These are phyloP conservation scores for Leptomonas pyrrhocoris DNA, from an alignment of 208 protist genomes.

Conservation along the genomic window DNA sequence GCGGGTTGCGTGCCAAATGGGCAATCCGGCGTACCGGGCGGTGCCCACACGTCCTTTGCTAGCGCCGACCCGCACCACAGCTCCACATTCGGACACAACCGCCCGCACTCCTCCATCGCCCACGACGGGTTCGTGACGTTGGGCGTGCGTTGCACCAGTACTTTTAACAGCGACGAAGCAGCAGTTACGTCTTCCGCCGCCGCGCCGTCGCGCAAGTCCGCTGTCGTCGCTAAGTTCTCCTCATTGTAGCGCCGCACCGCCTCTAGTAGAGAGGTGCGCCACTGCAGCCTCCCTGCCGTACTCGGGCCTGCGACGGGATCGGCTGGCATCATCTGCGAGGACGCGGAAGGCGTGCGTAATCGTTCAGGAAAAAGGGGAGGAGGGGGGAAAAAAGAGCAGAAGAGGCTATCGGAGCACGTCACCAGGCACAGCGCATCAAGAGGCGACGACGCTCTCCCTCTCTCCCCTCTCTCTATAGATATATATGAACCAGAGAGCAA, in stretches of 20 bases:
- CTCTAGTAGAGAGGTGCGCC: conserved; percentile 21
- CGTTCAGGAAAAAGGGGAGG: background rate
- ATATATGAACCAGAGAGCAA: no score
- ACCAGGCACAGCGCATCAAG: no score
- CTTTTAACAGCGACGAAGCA: conserved; percentile 9
- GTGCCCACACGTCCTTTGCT: conserved; percentile 62
- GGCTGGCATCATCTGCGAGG: background rate
- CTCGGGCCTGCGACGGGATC: background rate
- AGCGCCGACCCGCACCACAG: conserved; percentile 66
- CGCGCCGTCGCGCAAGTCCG: background rate
- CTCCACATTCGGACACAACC: conserved; percentile 42
- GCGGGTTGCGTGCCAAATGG: conserved; percentile 59
- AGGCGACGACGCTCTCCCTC: no score
- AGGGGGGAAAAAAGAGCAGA: background rate
- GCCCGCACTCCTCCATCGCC: conserved; percentile 85
- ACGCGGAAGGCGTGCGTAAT: no score
- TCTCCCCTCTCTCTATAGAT: no score
- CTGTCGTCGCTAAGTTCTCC: background rate
- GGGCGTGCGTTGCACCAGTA: conserved; percentile 13
- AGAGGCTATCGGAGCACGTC: no score
- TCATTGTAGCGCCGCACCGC: conserved; percentile 15
- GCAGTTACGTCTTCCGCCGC: no score
- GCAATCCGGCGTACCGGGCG: conserved; percentile 62
- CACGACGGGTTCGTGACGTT: conserved; percentile 57
- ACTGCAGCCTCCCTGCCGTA: conserved; percentile 3